A percentile compares a stretch with the other conserved stretches of the same genome.
Conservation (phyloP, 2,329 filamentous ascomycete species). For the Drechslera avenae region DNA sequence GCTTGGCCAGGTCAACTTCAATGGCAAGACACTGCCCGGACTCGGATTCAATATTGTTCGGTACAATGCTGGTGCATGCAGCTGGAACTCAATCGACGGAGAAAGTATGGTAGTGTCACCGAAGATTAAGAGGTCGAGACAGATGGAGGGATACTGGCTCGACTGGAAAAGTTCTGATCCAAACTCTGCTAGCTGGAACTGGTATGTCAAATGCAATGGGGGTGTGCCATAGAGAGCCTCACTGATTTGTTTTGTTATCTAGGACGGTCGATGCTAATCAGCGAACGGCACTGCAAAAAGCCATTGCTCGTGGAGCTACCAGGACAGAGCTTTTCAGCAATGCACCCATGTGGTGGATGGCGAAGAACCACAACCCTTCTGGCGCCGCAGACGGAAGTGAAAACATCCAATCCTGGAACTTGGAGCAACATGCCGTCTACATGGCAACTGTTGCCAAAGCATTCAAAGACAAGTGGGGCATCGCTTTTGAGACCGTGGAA, state of each 20-base stretch:
- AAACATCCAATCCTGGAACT: slow-evolving; percentile 14
- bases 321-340: slow-evolving; percentile 11
- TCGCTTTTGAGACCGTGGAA: slow-evolving; percentile 11
- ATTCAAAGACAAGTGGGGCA: slow-evolving; percentile 8
- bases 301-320: slow-evolving; percentile 10
- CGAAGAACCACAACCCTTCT: slow-evolving; percentile 12
- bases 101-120: slow-evolving; percentile 10
- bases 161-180: slow-evolving; percentile 10
- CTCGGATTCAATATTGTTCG: slow-evolving; percentile 13
- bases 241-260: not conserved
- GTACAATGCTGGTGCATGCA: slow-evolving; percentile 15
- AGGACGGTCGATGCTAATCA: slow-evolving; percentile 13
- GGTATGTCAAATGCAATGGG: not conserved
- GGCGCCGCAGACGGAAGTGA: slow-evolving; percentile 8
- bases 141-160: slow-evolving; percentile 15
- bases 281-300: slow-evolving; percentile 9
- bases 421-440: slow-evolving; percentile 13
- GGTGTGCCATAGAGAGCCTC: not conserved
- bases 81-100: slow-evolving; percentile 8
- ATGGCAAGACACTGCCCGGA: slow-evolving; percentile 7
- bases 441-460: slow-evolving; percentile 12
- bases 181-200: slow-evolving; percentile 8
- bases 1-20: slow-evolving; percentile 5
- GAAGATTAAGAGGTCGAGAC: slow-evolving; percentile 12
- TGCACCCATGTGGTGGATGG: slow-evolving; percentile 13